Evolutionary conservation across 139 green algal genomes (phyloP), one percentile per base, ranked within the genome.

Genomic region (Chlorella sp.): DNA sequence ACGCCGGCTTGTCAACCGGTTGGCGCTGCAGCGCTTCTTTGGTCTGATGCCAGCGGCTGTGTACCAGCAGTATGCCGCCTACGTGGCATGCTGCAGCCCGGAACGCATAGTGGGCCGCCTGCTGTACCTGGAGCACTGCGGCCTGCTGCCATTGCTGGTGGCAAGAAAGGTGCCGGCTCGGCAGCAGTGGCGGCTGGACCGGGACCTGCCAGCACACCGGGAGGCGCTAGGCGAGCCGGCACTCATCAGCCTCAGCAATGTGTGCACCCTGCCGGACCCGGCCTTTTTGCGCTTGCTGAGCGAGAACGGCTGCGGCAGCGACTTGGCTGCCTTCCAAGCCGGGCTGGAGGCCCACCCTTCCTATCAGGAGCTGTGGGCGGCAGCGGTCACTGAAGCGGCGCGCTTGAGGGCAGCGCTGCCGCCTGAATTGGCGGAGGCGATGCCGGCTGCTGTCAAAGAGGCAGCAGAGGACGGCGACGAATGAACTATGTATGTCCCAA

Each of bases 81-180:
- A 87, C 18, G 11, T 80, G 0, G 64, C 24, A 32, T 14, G 39
- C 37, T 19, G 0, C 1, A 36, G 32, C 1, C 7, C 64, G 1
- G 3, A 66, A 0, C 60, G 39, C 14, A 36, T 87, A 36, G 39
- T 34, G 0, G 83, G 83, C 34, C 83, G 83, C 60, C 64, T 87
- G 61, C 64, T 87, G 37, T 87, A 60, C 83, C 64, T 87, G 83
- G n/a, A 87, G 61, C 83, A 79, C 32, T 11, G 36, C 19, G 64
- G 61, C 39, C 34, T 80, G 83, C 64, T 66, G 83, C 83, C 78
- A n/a, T n/a, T n/a, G 83, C 83, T 87, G 61, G 82, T 57, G 48
- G 48, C n/a, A 57, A 57, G 48, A 57, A 5, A 57, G 9, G 48
- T 9, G 48, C n/a, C 76, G 34, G 82, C 12, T 3, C 34, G 21